Percentiles rank a stretch among this genome's conserved stretches.
phyloP scores from a whole-genome alignment of 306 rosid species.

The Alnus glutinosa region DNA sequence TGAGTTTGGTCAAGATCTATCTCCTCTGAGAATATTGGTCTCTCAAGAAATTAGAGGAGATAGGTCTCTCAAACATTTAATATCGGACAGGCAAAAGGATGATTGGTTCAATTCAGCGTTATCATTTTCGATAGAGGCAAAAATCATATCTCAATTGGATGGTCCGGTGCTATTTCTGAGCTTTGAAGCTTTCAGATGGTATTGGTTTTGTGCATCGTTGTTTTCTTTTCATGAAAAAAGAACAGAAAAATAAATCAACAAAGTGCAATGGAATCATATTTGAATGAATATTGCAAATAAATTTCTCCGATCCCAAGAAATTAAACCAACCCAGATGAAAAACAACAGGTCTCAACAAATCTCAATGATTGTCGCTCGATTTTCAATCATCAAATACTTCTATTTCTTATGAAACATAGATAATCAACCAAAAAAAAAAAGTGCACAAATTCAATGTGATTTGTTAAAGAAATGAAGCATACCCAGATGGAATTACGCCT shows the following conservation, averaged over 20 bases:
- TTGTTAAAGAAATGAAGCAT: constrained; percentile 25
- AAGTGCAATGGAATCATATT: background rate
- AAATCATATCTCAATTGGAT: background rate
- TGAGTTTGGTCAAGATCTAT: no score
- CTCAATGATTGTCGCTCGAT: background rate
- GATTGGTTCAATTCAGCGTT: no score
- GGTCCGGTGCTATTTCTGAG: background rate
- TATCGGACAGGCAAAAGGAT: no score
- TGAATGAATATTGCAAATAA: background rate
- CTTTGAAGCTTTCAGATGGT: background rate
- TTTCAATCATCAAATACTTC: background rate
- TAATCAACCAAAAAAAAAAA: background rate
- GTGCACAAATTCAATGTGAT: constrained; percentile 6
- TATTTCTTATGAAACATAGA: background rate
- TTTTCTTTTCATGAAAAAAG: background rate
- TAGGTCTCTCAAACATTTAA: no score
- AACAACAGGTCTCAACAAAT: background rate
- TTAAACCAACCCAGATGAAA: background rate
- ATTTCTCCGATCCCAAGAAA: background rate
- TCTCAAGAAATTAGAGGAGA: no score
- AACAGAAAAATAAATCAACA: background rate
- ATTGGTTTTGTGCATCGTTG: background rate
- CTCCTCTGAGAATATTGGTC: no score
- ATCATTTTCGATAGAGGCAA: background rate
- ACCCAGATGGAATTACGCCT: constrained; percentile 55